A percentile compares a stretch with the other conserved stretches of the same genome.
Evolutionary conservation across 306 rosid species (phyloP).

Genomic region (Coriaria nepalensis): DNA sequence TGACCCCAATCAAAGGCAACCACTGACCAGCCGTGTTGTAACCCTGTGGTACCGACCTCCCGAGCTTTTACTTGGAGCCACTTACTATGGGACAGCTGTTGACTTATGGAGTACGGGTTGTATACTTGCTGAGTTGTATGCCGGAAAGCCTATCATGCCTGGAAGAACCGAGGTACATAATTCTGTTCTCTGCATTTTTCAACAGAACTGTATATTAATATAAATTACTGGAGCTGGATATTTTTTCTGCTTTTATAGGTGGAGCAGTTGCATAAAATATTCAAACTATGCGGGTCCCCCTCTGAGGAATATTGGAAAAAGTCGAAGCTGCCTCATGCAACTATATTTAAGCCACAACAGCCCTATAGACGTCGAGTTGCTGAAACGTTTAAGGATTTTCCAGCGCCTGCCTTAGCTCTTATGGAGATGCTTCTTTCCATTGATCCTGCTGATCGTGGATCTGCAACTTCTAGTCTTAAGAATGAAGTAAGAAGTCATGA

Average conservation of each 20-base stretch:
- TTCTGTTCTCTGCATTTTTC: conserved; percentile 1
- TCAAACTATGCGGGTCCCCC: conserved; percentile 91
- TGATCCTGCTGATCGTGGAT: conserved; percentile 88
- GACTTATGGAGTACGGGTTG: conserved; percentile 96
- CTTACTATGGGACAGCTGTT: conserved; percentile 69
- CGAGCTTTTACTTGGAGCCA: conserved; percentile 92
- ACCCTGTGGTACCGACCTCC: conserved; percentile 95
- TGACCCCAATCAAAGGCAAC: conserved; percentile 63
- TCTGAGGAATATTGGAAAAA: conserved; percentile 91
- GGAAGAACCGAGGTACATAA: conserved; percentile 80
- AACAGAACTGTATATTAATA: too few relatives aligned
- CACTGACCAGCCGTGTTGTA: conserved; percentile 85
- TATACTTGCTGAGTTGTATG: conserved; percentile 83
- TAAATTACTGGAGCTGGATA: conserved; percentile 10
- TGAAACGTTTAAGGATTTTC: conserved; percentile 83
- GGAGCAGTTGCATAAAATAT: conserved; percentile 85
- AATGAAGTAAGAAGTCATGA: conserved; percentile 42
- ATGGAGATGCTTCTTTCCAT: conserved; percentile 68
- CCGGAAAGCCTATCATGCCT: conserved; percentile 93
- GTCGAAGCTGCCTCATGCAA: conserved; percentile 90
- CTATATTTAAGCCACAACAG: conserved; percentile 88
- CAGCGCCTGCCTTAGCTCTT: conserved; percentile 61
- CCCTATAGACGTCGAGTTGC: conserved; percentile 73
- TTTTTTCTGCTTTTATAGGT: conserved; percentile 37
- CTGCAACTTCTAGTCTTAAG: conserved; percentile 63